phyloP scores from a whole-genome alignment of 306 rosid genomes.

The Pyrus pyrifolia region DNA sequence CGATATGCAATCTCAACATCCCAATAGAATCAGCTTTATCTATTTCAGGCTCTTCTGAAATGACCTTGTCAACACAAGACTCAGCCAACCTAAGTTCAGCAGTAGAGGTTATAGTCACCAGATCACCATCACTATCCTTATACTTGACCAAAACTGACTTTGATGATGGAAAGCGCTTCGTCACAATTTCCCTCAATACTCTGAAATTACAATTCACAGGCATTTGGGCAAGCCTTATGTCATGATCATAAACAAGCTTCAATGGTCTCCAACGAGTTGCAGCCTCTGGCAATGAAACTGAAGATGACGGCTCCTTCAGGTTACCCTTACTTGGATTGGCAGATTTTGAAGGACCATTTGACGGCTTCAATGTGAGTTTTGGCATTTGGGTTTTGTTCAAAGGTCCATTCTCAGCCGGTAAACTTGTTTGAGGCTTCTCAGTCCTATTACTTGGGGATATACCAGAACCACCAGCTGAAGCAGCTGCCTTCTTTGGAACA shows the following conservation, averaged over 20 bases:
- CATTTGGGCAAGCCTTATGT: conserved; percentile 90
- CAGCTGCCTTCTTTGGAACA: conserved; percentile 44
- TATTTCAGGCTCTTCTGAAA: conserved; percentile 42
- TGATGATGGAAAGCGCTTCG: conserved; percentile 80
- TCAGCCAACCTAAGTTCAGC: conserved; percentile 86
- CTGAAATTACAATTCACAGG: conserved; percentile 48
- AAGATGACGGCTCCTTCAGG: conserved; percentile 37
- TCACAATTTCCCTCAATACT: conserved; percentile 63
- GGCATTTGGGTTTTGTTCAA: conserved; percentile 48
- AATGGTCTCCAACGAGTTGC: conserved; percentile 52
- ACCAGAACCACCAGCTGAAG: conserved; percentile 29
- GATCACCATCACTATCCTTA: conserved; percentile 83
- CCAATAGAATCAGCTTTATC: conserved; percentile 52
- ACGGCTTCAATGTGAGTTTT: conserved; percentile 62
- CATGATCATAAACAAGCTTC: conserved; percentile 76
- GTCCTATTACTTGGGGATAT: conserved; percentile 34
- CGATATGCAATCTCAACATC: conserved; percentile 75
- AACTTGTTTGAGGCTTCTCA: conserved; percentile 47
- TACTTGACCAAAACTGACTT: conserved; percentile 83
- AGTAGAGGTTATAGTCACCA: conserved; percentile 86
- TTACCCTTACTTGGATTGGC: conserved; percentile 24
- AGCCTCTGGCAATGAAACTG: conserved; percentile 24
- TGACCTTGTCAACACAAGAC: conserved; percentile 56
- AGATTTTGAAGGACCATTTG: conserved; percentile 43
- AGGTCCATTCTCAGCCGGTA: conserved; percentile 52